Evolutionary conservation across 2,329 filamentous ascomycete species (phyloP).

Genomic region (Neofusicoccum parvum): DNA sequence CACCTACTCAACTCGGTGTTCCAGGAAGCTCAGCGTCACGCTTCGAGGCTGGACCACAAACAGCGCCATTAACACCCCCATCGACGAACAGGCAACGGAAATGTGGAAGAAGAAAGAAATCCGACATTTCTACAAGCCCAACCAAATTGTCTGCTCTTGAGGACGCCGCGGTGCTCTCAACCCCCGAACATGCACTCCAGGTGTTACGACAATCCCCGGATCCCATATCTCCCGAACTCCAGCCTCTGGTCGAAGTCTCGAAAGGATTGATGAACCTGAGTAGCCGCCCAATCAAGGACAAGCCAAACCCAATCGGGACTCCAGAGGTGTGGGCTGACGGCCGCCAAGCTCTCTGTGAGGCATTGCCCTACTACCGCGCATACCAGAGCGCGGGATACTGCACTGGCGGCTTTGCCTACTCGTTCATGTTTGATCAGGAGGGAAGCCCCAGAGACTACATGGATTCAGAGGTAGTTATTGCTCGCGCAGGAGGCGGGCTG

Average conservation of each 20-base stretch:
- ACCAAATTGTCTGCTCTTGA: background rate
- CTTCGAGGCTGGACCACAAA: no score
- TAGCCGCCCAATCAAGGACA: background rate
- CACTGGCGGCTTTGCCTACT: conserved; percentile 52
- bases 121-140: no score
- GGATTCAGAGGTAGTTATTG: conserved; percentile 63
- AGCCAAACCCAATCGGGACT: conserved; percentile 36
- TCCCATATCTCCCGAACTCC: background rate
- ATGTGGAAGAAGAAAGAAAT: no score
- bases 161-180: no score
- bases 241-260: background rate
- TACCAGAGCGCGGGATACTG: conserved; percentile 64
- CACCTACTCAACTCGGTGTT: no score
- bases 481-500: conserved; percentile 61
- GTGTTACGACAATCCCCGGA: background rate
- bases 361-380: conserved; percentile 63
- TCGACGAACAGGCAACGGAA: no score
- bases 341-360: conserved; percentile 65
- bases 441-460: conserved; percentile 60
- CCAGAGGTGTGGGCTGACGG: conserved; percentile 60
- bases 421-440: conserved; percentile 62
- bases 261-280: background rate
- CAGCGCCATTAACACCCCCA: no score
- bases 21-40: no score
- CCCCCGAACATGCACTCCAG: no score